Conservation (phyloP, 2,329 filamentous ascomycete species). For the Pyrenophora teres region DNA sequence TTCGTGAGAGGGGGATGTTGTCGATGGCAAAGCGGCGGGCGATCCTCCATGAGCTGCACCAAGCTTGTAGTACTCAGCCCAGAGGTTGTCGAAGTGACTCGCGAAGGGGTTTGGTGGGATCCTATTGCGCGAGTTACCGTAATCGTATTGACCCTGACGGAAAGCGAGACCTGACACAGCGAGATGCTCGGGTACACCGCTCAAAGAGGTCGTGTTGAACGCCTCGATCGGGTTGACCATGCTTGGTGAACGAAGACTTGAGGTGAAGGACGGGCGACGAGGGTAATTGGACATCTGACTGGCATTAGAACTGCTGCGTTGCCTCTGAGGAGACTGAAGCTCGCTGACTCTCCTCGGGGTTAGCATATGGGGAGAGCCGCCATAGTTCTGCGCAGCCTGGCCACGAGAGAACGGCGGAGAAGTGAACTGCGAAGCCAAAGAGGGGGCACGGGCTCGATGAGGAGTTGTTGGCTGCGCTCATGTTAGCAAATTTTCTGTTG, state of each 20-base stretch:
- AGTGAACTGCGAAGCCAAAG: neutral
- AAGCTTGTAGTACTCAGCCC: conserved; percentile 25
- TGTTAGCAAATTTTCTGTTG: neutral
- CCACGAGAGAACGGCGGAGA: neutral
- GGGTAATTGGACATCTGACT: conserved; percentile 6
- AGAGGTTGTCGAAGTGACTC: conserved; percentile 20
- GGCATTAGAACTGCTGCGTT: conserved; percentile 7
- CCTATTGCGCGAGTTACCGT: conserved; percentile 5
- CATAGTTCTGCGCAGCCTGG: neutral
- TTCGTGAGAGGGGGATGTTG: conserved; percentile 7
- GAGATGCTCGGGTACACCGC: conserved; percentile 22
- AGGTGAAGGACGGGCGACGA: conserved; percentile 7
- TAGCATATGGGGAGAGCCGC: conserved; percentile 10
- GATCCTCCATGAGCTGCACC: conserved; percentile 19
- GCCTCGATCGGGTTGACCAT: conserved; percentile 3
- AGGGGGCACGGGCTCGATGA: conserved; percentile 3
- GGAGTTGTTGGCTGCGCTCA: conserved; percentile 6
- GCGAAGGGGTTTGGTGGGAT: conserved; percentile 26
- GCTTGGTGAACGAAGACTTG: conserved; percentile 1
- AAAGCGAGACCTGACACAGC: conserved; percentile 33
- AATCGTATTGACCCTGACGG: conserved; percentile 29
- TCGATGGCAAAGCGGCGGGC: conserved; percentile 5
- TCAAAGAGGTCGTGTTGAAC: conserved; percentile 10
- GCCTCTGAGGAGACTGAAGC: neutral
- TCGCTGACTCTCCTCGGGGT: neutral